These are phyloP conservation scores for Cyberlindnera nakhonratchasimensis DNA, from an alignment of 805 yeast genomes.

Conservation along the genomic window DNA sequence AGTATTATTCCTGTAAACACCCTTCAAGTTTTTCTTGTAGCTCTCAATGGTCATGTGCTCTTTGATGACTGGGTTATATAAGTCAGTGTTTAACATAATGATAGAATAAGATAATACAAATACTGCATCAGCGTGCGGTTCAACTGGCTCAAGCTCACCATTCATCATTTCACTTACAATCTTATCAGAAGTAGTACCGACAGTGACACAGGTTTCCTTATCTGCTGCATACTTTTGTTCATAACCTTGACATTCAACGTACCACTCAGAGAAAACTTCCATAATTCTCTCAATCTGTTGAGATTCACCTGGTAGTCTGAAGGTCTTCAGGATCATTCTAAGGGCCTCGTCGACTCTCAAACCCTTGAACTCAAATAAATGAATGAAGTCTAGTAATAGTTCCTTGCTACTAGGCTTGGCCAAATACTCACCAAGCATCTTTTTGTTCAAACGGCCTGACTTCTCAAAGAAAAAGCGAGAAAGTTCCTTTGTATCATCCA, in stretches of 20 bases:
- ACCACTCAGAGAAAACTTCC: constrained; percentile 80
- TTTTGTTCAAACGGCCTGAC: constrained; percentile 82
- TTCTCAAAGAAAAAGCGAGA: constrained; percentile 75
- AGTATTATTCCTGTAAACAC: constrained; percentile 62
- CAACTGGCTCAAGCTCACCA: constrained; percentile 42
- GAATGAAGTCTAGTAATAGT: constrained; percentile 61
- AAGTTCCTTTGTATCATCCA: constrained; percentile 53
- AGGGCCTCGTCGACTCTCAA: constrained; percentile 92
- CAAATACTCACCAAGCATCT: constrained; percentile 78
- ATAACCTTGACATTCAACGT: constrained; percentile 57
- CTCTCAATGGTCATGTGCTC: constrained; percentile 86
- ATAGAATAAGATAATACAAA: constrained; percentile 88
- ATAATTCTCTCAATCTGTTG: constrained; percentile 93
- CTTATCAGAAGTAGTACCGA: not conserved
- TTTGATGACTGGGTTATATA: constrained; percentile 89
- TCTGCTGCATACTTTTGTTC: constrained; percentile 14
- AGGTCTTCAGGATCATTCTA: constrained; percentile 73
- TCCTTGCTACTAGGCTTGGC: constrained; percentile 69
- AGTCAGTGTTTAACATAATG: constrained; percentile 91
- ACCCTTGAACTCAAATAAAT: constrained; percentile 67
- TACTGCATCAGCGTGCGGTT: constrained; percentile 81
- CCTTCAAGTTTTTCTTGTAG: constrained; percentile 74
- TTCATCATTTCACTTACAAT: constrained; percentile 25
- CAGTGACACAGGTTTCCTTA: constrained; percentile 3
- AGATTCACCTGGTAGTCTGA: constrained; percentile 95